Conservation (phyloP, 805 yeast species). For the Candida maris region DNA sequence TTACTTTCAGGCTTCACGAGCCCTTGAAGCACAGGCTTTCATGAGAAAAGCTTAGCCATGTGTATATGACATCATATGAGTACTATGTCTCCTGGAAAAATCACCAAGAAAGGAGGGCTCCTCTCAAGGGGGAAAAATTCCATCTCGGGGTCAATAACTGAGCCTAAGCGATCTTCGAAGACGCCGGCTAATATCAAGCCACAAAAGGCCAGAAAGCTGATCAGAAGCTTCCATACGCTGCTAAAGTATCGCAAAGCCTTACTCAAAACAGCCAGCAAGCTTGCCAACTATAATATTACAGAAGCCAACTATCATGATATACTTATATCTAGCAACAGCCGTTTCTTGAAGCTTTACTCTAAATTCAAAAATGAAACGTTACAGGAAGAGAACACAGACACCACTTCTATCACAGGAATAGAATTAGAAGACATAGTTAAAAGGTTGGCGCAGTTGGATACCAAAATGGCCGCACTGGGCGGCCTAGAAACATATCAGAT, state of each 20-base stretch:
- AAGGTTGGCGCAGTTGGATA: constrained; percentile 52
- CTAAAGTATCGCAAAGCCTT: constrained; percentile 51
- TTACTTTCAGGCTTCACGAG: too few relatives aligned
- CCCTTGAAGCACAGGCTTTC: too few relatives aligned
- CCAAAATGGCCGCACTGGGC: constrained; percentile 61
- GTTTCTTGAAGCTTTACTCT: constrained; percentile 7
- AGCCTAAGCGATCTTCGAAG: constrained; percentile 21
- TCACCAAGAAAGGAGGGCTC: not conserved
- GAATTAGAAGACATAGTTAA: constrained; percentile 14
- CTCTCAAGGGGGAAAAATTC: constrained; percentile 17
- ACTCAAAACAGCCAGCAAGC: constrained; percentile 17
- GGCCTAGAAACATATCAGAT: constrained; percentile 77
- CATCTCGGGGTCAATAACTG: constrained; percentile 29
- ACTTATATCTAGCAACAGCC: constrained; percentile 1
- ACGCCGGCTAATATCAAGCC: constrained; percentile 58
- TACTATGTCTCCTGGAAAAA: not conserved
- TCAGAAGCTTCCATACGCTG: constrained; percentile 72
- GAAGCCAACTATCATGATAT: constrained; percentile 13
- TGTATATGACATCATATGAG: not conserved
- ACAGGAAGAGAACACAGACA: constrained; percentile 7
- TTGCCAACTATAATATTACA: constrained; percentile 3
- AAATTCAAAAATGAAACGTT: constrained; percentile 7
- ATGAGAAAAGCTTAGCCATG: too few relatives aligned
- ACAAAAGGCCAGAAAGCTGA: constrained; percentile 65
- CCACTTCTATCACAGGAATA: not conserved